Conservation (phyloP, 2,329 filamentous ascomycete species). For the Pseudopyrenochaeta lycopersici region DNA sequence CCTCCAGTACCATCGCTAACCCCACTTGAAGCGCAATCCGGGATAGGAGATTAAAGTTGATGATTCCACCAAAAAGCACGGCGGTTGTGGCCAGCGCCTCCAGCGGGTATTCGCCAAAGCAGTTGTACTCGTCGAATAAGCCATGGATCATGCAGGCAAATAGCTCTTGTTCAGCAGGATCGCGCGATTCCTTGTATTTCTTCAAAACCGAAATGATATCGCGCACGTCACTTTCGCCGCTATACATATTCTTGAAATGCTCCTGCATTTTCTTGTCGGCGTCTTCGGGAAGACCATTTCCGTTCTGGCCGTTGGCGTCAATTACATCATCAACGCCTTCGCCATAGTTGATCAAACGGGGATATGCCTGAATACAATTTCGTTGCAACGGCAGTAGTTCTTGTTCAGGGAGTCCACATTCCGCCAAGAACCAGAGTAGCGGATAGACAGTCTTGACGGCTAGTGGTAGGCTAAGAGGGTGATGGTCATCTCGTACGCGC, state of each 20-base stretch:
- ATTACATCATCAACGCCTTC: conserved; percentile 93
- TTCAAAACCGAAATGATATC: conserved; percentile 86
- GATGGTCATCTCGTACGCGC: conserved; percentile 75
- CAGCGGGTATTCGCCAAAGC: conserved; percentile 95
- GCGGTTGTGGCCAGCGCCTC: conserved; percentile 95
- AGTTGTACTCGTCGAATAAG: conserved; percentile 94
- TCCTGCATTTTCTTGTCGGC: conserved; percentile 96
- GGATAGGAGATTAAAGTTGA: conserved; percentile 90
- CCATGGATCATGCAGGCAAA: conserved; percentile 99
- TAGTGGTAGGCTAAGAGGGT: conserved; percentile 75
- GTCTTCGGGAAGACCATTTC: conserved; percentile 80
- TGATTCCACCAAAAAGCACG: conserved; percentile 95
- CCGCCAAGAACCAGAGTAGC: conserved; percentile 77
- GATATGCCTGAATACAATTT: conserved; percentile 90
- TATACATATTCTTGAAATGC: conserved; percentile 98
- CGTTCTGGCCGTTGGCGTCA: conserved; percentile 80
- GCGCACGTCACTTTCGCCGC: conserved; percentile 84
- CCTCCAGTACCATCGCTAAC: conserved; percentile 97
- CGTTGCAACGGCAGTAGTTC: conserved; percentile 85
- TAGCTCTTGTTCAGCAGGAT: conserved; percentile 87
- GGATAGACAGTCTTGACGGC: conserved; percentile 86
- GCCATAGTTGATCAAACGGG: conserved; percentile 93
- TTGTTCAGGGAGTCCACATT: conserved; percentile 64
- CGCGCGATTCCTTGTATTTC: conserved; percentile 85
- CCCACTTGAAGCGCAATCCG: conserved; percentile 91